Conservation (phyloP, 2,329 filamentous ascomycete genomes). For the Ceratocystis variospora region DNA sequence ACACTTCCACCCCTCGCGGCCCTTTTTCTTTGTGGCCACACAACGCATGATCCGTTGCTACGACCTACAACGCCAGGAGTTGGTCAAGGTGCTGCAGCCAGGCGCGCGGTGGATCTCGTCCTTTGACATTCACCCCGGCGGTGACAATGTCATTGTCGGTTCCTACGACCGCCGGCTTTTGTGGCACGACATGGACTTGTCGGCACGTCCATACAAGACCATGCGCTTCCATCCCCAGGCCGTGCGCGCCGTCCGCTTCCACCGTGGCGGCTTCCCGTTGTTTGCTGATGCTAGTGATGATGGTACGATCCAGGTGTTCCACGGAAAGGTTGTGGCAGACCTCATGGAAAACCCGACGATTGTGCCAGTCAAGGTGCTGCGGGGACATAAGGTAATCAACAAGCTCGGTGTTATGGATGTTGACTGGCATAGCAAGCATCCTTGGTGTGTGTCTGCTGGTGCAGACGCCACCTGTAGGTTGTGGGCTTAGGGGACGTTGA, state of each 20-base stretch:
- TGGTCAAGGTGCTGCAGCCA: constrained; percentile 85
- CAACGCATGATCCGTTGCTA: constrained; percentile 88
- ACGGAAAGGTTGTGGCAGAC: constrained; percentile 87
- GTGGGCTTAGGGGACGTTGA: constrained; percentile 48
- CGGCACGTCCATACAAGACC: constrained; percentile 83
- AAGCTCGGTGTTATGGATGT: constrained; percentile 84
- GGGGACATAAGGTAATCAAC: constrained; percentile 74
- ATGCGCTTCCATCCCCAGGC: constrained; percentile 89
- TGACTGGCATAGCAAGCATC: constrained; percentile 89
- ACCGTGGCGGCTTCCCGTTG: constrained; percentile 61
- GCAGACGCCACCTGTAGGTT: constrained; percentile 85
- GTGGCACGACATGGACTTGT: constrained; percentile 95
- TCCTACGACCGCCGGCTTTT: constrained; percentile 87
- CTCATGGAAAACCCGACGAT: constrained; percentile 94
- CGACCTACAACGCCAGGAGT: constrained; percentile 78
- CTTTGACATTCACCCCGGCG: constrained; percentile 83
- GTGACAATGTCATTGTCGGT: constrained; percentile 86
- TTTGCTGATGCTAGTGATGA: constrained; percentile 95
- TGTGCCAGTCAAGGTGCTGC: constrained; percentile 86
- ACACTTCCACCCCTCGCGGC: constrained; percentile 86
- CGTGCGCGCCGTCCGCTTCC: constrained; percentile 78
- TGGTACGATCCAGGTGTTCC: constrained; percentile 88
- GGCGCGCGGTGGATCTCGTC: constrained; percentile 87
- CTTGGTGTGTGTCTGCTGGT: constrained; percentile 88
- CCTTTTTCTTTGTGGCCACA: constrained; percentile 91